Conservation (phyloP, 2,329 filamentous ascomycete species). For the Fusarium praegraminearum region DNA sequence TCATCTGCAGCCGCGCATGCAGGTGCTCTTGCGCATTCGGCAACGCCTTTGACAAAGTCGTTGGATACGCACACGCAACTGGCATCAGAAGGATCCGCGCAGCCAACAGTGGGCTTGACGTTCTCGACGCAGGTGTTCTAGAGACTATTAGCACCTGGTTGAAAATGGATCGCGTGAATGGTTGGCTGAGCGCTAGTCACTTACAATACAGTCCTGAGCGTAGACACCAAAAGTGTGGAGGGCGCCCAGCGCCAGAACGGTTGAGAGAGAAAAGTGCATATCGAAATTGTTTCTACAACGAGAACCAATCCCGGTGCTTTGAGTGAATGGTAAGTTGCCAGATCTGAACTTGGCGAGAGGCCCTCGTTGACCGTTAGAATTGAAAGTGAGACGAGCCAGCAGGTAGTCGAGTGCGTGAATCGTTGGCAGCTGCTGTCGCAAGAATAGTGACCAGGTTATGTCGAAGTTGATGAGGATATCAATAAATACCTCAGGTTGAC, state of each 20-base stretch:
- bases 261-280: constrained; percentile 49
- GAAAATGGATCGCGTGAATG: not conserved
- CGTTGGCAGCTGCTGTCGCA: constrained; percentile 2
- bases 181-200: constrained; percentile 23
- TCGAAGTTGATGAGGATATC: constrained; percentile 7
- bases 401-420: constrained; percentile 1
- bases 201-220: constrained; percentile 51
- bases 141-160: constrained; percentile 22
- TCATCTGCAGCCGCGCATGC: constrained; percentile 43
- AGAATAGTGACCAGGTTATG: not conserved
- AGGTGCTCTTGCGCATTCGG: constrained; percentile 54
- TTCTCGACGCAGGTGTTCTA: constrained; percentile 33
- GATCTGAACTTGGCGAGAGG: not conserved
- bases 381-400: not conserved
- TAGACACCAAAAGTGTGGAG: constrained; percentile 44
- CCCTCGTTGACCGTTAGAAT: not conserved
- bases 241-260: constrained; percentile 49
- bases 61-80: constrained; percentile 57
- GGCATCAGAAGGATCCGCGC: constrained; percentile 48
- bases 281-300: constrained; percentile 15
- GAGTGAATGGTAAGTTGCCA: not conserved
- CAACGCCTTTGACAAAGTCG: constrained; percentile 53
- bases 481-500: constrained; percentile 22
- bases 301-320: constrained; percentile 11
- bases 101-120: constrained; percentile 35